Evolutionary conservation across 164 flowering plant genomes (phyloP).

Genomic region (Platanus orientalis): DNA sequence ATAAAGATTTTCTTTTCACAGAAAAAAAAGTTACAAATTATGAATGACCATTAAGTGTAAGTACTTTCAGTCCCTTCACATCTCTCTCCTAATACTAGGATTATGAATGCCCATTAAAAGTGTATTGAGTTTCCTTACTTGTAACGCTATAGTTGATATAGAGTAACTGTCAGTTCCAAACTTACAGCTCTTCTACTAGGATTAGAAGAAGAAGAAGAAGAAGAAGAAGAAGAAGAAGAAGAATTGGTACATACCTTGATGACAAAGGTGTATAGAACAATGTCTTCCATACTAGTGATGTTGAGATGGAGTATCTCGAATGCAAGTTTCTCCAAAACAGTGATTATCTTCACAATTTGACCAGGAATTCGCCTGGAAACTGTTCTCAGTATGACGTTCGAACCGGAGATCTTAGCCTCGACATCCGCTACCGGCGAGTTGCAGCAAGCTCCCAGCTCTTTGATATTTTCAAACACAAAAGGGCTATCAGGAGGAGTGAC

Average conservation of each 20-base stretch:
- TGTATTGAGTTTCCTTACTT: no score
- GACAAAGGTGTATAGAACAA: constrained; percentile 76
- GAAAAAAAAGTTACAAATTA: no score
- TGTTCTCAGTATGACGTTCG: constrained; percentile 65
- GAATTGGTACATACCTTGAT: constrained; percentile 53
- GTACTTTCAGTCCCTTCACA: no score
- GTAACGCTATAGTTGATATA: no score
- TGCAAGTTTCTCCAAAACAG: constrained; percentile 52
- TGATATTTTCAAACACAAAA: constrained; percentile 24
- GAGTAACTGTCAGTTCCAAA: no score
- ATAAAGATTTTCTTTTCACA: no score
- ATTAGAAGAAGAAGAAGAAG: not conserved
- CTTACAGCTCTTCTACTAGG: no score
- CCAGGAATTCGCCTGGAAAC: constrained; percentile 59
- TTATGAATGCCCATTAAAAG: no score
- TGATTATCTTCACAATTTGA: constrained; percentile 61
- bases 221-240: not conserved
- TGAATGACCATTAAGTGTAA: no score
- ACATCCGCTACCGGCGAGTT: constrained; percentile 80
- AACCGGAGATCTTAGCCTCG: constrained; percentile 83
- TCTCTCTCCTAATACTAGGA: no score
- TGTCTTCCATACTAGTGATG: constrained; percentile 92
- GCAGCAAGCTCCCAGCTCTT: constrained; percentile 71
- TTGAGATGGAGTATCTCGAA: constrained; percentile 83
- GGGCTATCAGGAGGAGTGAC: constrained; percentile 20